Evolutionary conservation across 192 early-diverging fungal species (phyloP), one percentile per base, ranked within the genome.

Genomic region (Coemansia sp.): DNA sequence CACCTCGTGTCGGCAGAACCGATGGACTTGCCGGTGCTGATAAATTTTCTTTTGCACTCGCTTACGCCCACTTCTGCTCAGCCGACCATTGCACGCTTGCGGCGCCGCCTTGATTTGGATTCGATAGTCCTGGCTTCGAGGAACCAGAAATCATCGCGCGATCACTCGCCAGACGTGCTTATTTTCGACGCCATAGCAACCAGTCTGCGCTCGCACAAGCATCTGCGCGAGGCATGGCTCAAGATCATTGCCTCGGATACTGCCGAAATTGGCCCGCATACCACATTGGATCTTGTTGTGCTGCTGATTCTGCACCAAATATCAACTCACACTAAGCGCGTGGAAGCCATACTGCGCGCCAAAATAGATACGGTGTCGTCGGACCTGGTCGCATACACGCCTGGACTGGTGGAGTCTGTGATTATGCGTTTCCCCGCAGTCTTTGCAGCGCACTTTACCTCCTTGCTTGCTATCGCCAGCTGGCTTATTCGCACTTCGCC

Each of bases 1-100:
- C 79, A 78, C 19, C 48, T 91, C 5, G 67, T 80, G 17, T 84
- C 86, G 1, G 87, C 83, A 1, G 84, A 87, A n/a, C 55, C 85
- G 17, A 76, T 80, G 19, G 86, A 89, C 30, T 28, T 91, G 33
- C 84, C 89, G 1, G 60, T 89, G 1, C 78, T 91, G 48, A 57
- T 91, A 38, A 84, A 82, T 37, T 91, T 88, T 37, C 50, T 91
- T 28, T 67, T 91, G 2, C 85, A 88, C 35, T 83, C 83, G 0
- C 82, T 76, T 1, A 68, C 78, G 4, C 25, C 69, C 2, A 77
- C 83, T 4, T 30, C 37, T 6, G 66, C 70, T 2, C 30, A 18
- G 2, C 33, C 62, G 4, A 43, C 45, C 5, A 68, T 70, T 22
- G 35, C 46, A 28, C 60, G 68, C 1, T 78, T 91, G 9, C 62